Percentiles rank a stretch among this genome's conserved stretches.
These are phyloP conservation scores for Zancudomyces culisetae DNA, from an alignment of 371 early-diverging fungal species.

Conservation along the genomic window DNA sequence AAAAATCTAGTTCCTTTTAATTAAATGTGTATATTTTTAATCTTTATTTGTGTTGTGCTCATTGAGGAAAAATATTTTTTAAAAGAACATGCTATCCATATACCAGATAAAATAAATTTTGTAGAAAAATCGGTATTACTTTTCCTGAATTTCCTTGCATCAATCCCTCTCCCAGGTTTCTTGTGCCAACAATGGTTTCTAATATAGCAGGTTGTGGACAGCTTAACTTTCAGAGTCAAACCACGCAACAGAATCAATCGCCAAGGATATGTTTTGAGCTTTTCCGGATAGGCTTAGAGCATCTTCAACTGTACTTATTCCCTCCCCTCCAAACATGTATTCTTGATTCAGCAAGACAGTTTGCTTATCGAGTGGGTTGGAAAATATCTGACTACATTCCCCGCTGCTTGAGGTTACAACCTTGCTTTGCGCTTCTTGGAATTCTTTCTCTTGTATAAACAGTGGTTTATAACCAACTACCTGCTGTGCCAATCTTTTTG, in stretches of 20 bases:
- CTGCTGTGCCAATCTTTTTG: conserved; percentile 21
- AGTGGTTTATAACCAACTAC: conserved; percentile 18
- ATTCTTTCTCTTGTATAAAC: not conserved
- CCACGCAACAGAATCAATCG: not conserved
- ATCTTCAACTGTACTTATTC: no score
- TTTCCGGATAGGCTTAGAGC: not conserved
- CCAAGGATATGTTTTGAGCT: not conserved
- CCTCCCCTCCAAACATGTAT: conserved; percentile 3
- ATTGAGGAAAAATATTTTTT: no score
- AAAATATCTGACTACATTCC: not conserved
- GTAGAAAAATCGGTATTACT: no score
- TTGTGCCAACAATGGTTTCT: no score
- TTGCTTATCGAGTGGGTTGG: not conserved
- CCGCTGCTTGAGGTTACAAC: not conserved
- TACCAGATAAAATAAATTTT: no score
- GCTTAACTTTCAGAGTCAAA: not conserved
- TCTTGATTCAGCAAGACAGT: conserved; percentile 4
- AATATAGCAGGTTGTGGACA: no score
- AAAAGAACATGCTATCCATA: no score
- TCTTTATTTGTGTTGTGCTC: no score
- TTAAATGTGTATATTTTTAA: no score
- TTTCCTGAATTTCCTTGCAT: no score
- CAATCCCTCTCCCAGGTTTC: no score
- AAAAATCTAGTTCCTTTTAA: no score
- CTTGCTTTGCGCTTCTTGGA: not conserved